Conservation (phyloP, 805 yeast species). For the Saccharomycopsis vini region DNA sequence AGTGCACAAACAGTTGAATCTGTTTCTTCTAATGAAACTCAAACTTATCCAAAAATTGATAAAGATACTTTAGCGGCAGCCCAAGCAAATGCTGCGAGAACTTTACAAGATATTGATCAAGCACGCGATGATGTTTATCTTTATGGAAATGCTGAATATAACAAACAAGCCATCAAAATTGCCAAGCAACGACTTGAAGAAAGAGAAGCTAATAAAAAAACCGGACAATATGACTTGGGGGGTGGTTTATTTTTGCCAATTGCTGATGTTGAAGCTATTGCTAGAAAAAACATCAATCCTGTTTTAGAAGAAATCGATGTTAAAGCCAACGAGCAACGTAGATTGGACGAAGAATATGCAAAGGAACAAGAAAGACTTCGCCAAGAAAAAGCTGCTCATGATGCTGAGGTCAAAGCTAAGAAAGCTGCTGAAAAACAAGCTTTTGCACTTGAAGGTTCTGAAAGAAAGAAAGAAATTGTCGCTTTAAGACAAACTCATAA, state of each 20-base stretch:
- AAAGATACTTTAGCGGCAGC: conserved; percentile 21
- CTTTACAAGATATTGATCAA: conserved; percentile 33
- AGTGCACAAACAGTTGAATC: neutral
- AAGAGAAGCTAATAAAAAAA: conserved; percentile 6
- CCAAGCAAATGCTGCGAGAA: conserved; percentile 29
- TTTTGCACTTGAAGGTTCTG: conserved; percentile 1
- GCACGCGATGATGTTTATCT: conserved; percentile 32
- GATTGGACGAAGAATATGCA: conserved; percentile 35
- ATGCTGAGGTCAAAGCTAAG: conserved; percentile 5
- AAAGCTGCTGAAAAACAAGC: conserved; percentile 7
- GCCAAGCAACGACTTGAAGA: conserved; percentile 63
- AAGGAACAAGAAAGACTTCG: conserved; percentile 14
- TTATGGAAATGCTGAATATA: conserved; percentile 42
- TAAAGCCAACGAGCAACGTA: conserved; percentile 64
- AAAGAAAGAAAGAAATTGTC: conserved; percentile 7
- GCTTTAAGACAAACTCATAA: conserved; percentile 6
- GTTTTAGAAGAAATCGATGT: conserved; percentile 63
- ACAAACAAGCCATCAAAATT: conserved; percentile 64
- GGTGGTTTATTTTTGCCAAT: conserved; percentile 77
- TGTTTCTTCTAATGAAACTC: no score
- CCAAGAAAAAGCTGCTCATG: conserved; percentile 13
- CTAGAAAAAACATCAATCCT: conserved; percentile 72
- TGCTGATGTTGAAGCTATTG: conserved; percentile 70
- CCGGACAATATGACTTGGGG: conserved; percentile 48
- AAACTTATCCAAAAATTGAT: conserved; percentile 12